Percentiles rank a stretch among this genome's conserved stretches.
phyloP scores from a whole-genome alignment of 1,284 basidiomycete genomes.

The Apiotrichum siamense region DNA sequence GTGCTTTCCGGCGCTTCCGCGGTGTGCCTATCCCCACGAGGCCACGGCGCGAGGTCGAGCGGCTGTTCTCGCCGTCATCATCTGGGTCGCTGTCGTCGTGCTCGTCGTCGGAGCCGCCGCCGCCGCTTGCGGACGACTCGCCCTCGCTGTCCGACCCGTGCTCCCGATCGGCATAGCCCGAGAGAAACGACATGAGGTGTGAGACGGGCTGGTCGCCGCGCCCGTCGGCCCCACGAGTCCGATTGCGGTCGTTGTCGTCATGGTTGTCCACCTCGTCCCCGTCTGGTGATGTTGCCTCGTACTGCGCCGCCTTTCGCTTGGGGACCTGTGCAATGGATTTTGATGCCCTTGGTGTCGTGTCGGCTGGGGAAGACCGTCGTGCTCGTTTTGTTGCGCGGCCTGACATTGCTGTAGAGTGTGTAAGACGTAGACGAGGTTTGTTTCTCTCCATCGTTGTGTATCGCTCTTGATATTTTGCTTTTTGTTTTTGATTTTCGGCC shows the following conservation, averaged over 20 bases:
- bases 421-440: too few relatives aligned
- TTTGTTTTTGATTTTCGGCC: not conserved
- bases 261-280: too few relatives aligned
- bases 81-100: conserved; percentile 21
- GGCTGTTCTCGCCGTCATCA: conserved; percentile 17
- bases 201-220: conserved; percentile 7
- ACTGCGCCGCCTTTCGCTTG: too few relatives aligned
- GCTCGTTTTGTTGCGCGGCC: too few relatives aligned
- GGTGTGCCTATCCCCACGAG: conserved; percentile 18
- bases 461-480: too few relatives aligned
- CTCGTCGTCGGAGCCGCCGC: conserved; percentile 24
- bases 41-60: conserved; percentile 9
- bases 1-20: conserved; percentile 24
- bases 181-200: conserved; percentile 43
- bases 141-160: conserved; percentile 13
- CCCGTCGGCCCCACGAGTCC: not conserved
- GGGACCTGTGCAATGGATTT: too few relatives aligned
- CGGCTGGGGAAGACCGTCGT: too few relatives aligned
- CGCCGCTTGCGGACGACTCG: conserved; percentile 19
- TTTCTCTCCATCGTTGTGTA: too few relatives aligned
- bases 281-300: too few relatives aligned
- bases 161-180: conserved; percentile 28
- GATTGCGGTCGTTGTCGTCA: too few relatives aligned
- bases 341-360: too few relatives aligned
- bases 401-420: too few relatives aligned